Base-by-base conservation (phyloP, 1,284 basidiomycete species). In the Irpex sp. region DNA sequence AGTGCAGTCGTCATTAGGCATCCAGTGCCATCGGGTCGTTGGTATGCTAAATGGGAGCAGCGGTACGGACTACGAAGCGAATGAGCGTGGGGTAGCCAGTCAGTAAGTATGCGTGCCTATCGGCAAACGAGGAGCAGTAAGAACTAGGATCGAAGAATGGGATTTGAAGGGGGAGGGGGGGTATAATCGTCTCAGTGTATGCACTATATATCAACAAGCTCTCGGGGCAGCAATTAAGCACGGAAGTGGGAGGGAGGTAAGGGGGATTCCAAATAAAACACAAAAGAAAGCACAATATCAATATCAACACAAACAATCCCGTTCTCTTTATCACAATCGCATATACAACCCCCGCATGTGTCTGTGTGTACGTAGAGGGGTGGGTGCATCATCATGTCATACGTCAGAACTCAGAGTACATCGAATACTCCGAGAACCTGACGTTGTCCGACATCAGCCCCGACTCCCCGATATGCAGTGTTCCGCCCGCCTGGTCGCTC, bases 401-500 rank as follows among this genome's bases (percentile, higher is more conserved):
- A 52, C 17, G 17, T 62, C 61, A 37, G 64, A 65, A 44, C 15
- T 44, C 40, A 44, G 40, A 44, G 40, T 44, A 44, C 40, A 11
- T 15, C 8, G 40, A 44, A 48, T 65, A 65, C 15, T 64, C 64
- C 57, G 81, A 82, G 61, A 80, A 74, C 13, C 79, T 74, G 57
- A 82, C 66, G 47, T 70, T 74, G 64, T 85, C 82, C 57, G 81
- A 83, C 68, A 81, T 69, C 57, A 84, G 74, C 34, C 73, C 75
- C 21, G 73, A 70, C 57, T 74, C 75, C 5, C 80, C 78, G 4
- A 89, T 68, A 70, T 86, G 88, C 61, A 91, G 70, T 60, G 89
- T 91, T 59, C 89, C 89, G 3, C 89, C 89, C 1, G 89, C 89
- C 59, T 73, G 72, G 54, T 80, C 87, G 69, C 88, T 90, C 67